These are phyloP conservation scores for Fusarium sulawesiense DNA, from an alignment of 2,329 filamentous ascomycete genomes.

Conservation along the genomic window DNA sequence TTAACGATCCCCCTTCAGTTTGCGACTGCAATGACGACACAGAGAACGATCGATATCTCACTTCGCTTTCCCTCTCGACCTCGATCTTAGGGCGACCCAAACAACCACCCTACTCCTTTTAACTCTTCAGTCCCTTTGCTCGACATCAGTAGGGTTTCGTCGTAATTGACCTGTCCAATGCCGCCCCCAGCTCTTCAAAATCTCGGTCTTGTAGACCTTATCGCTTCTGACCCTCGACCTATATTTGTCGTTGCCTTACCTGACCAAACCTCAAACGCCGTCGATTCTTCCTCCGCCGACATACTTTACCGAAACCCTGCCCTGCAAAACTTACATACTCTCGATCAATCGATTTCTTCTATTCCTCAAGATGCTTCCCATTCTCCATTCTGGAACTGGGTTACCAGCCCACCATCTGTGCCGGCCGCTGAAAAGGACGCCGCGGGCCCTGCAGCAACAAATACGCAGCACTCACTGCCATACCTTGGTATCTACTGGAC, in stretches of 20 bases:
- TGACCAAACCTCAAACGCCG: conserved; percentile 5
- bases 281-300: conserved; percentile 15
- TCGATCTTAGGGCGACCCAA: conserved; percentile 15
- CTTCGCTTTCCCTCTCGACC: conserved; percentile 15
- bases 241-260: conserved; percentile 53
- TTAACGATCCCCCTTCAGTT: conserved; percentile 12
- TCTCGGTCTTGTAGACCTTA: conserved; percentile 54
- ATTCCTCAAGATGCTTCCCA: conserved; percentile 47
- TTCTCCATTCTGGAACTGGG: conserved; percentile 56
- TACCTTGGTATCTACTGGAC: conserved; percentile 54
- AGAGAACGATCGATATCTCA: conserved; percentile 10
- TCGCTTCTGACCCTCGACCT: conserved; percentile 56
- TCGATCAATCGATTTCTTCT: conserved; percentile 49
- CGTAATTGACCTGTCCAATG: conserved; percentile 31
- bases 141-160: neutral
- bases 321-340: conserved; percentile 46
- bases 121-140: neutral
- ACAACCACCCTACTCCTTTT: neutral
- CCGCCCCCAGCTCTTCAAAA: conserved; percentile 43
- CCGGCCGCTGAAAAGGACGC: conserved; percentile 10
- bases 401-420: conserved; percentile 42
- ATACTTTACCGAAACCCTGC: conserved; percentile 55
- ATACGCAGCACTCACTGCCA: conserved; percentile 45
- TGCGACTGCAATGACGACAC: conserved; percentile 39
- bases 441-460: conserved; percentile 10